These are phyloP conservation scores for Catharanthus roseus DNA, from an alignment of 257 asterid species.

Conservation along the genomic window DNA sequence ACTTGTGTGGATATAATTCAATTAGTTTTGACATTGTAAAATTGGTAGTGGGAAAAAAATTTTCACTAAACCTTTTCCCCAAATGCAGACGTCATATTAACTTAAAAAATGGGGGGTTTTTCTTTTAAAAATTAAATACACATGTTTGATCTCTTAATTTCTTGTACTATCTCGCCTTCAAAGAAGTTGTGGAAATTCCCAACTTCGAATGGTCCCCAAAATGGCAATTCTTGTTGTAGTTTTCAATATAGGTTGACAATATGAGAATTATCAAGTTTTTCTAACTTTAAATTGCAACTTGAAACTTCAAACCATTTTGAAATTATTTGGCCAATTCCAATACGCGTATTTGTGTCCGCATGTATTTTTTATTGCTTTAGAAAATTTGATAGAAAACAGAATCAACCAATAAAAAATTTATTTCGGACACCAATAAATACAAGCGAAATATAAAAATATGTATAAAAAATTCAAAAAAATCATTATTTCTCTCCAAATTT, in stretches of 20 bases:
- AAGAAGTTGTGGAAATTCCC: neutral
- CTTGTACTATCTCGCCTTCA: neutral
- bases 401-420: neutral
- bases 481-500: too few relatives aligned
- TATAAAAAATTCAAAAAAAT: too few relatives aligned
- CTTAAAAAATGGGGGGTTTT: neutral
- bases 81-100: neutral
- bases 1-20: too few relatives aligned
- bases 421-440: too few relatives aligned
- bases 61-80: neutral
- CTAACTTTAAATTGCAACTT: neutral
- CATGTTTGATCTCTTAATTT: neutral
- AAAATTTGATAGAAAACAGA: neutral
- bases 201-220: constrained; percentile 6
- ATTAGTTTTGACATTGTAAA: too few relatives aligned
- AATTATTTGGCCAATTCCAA: neutral
- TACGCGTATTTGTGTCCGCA: neutral
- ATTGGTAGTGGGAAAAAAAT: too few relatives aligned
- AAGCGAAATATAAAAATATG: too few relatives aligned
- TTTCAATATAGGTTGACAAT: neutral
- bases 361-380: too few relatives aligned
- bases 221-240: neutral
- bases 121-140: neutral
- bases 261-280: neutral
- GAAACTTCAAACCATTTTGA: neutral